phyloP scores from a whole-genome alignment of 2,329 filamentous ascomycete genomes.

The Aspergillus hiratsukae region DNA sequence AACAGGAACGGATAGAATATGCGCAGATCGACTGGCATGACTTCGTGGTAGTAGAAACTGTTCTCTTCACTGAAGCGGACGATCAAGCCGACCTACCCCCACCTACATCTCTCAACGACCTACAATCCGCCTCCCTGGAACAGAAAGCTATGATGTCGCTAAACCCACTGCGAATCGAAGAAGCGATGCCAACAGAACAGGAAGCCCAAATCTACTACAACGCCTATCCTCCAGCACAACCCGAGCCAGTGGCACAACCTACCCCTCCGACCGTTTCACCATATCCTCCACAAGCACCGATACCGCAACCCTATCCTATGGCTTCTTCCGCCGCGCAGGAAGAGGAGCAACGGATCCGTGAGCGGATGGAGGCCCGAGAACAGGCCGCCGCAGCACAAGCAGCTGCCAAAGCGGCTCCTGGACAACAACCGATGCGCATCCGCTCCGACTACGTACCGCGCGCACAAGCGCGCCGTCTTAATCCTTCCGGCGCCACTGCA shows the following conservation, averaged over 20 bases:
- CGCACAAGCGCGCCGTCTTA: conserved; percentile 67
- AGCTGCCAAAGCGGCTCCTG: conserved; percentile 64
- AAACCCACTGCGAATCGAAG: conserved; percentile 79
- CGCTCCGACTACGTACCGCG: conserved; percentile 88
- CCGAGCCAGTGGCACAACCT: conserved; percentile 33
- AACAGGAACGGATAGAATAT: conserved; percentile 72
- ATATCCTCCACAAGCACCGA: conserved; percentile 26
- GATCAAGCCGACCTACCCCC: conserved; percentile 81
- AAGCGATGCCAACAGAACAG: conserved; percentile 83
- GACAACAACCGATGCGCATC: conserved; percentile 70
- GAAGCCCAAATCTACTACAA: conserved; percentile 52
- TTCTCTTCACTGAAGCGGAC: conserved; percentile 84
- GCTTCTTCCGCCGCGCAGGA: conserved; percentile 43
- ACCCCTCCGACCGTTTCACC: conserved; percentile 20
- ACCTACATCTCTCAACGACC: conserved; percentile 81
- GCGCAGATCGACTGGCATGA: conserved; percentile 97
- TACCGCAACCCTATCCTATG: conserved; percentile 30
- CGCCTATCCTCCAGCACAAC: conserved; percentile 40
- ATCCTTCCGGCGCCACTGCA: conserved; percentile 58
- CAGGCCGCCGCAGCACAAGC: conserved; percentile 72
- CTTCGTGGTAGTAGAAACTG: conserved; percentile 92
- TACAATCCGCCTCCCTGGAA: conserved; percentile 91
- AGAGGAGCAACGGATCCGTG: conserved; percentile 59
- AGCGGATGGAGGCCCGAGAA: conserved; percentile 50
- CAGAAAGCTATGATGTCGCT: conserved; percentile 91